A percentile compares a stretch with the other conserved stretches of the same genome.
Conservation (phyloP, 345 rosid species). For the Rubroshorea leprosula region DNA sequence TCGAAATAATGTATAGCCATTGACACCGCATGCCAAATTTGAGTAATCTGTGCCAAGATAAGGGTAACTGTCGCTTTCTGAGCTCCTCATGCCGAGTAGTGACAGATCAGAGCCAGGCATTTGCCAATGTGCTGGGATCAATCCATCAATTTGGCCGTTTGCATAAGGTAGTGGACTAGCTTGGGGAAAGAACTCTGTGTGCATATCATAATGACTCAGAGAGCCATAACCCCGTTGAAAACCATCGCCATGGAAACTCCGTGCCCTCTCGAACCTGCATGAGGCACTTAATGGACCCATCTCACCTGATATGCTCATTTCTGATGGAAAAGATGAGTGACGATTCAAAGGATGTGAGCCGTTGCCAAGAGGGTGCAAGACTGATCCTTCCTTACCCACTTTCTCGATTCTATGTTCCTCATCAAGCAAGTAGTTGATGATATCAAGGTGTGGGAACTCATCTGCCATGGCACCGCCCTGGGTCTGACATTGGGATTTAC, state of each 20-base stretch:
- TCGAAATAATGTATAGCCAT: slow-evolving; percentile 53
- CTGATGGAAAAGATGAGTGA: slow-evolving; percentile 50
- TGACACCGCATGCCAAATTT: slow-evolving; percentile 53
- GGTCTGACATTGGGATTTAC: slow-evolving; percentile 46
- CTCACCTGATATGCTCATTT: slow-evolving; percentile 38
- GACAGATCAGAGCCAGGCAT: slow-evolving; percentile 54
- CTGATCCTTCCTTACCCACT: slow-evolving; percentile 25
- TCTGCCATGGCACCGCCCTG: slow-evolving; percentile 51
- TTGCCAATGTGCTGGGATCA: slow-evolving; percentile 55
- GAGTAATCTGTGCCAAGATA: slow-evolving; percentile 42
- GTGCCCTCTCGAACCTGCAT: slow-evolving; percentile 51
- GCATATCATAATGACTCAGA: slow-evolving; percentile 33
- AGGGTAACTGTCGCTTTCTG: slow-evolving; percentile 44
- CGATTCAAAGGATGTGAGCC: slow-evolving; percentile 40
- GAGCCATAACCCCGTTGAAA: slow-evolving; percentile 43
- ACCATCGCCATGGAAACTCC: slow-evolving; percentile 51
- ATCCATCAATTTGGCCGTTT: slow-evolving; percentile 56
- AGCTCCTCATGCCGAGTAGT: slow-evolving; percentile 43
- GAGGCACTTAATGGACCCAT: slow-evolving; percentile 34
- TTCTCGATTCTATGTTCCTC: slow-evolving; percentile 55
- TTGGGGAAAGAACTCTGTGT: slow-evolving; percentile 48
- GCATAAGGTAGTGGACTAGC: slow-evolving; percentile 34
- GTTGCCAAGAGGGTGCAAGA: slow-evolving; percentile 28
- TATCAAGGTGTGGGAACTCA: slow-evolving; percentile 91
- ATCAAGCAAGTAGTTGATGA: slow-evolving; percentile 87